Evolutionary conservation across 192 early-diverging fungal genomes (phyloP).

Genomic region (Spizellomyces punctatus): DNA sequence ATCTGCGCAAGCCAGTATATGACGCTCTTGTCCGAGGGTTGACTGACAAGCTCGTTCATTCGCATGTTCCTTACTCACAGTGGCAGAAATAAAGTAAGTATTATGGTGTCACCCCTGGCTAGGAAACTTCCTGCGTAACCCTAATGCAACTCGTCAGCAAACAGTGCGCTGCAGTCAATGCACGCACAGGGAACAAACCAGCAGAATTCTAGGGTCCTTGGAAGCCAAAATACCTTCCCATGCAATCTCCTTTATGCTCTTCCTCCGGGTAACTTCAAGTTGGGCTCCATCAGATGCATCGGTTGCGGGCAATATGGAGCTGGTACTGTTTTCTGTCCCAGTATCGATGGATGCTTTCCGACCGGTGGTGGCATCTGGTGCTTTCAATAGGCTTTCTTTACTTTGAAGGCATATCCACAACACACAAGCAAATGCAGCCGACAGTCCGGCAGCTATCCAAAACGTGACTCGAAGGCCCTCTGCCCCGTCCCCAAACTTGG

Average conservation of each 20-base stretch:
- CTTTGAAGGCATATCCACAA: slow-evolving; percentile 32
- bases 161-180: neutral
- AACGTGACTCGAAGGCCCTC: slow-evolving; percentile 43
- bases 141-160: neutral
- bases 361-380: neutral
- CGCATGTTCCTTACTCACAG: slow-evolving; percentile 52
- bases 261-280: neutral
- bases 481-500: slow-evolving; percentile 31
- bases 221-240: slow-evolving; percentile 64
- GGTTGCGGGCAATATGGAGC: neutral
- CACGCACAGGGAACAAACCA: slow-evolving; percentile 20
- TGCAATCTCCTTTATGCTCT: slow-evolving; percentile 25
- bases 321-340: neutral
- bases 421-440: slow-evolving; percentile 44
- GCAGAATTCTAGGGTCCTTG: slow-evolving; percentile 56
- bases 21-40: neutral
- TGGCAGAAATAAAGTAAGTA: slow-evolving; percentile 68
- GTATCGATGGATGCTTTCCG: neutral
- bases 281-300: neutral
- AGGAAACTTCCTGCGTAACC: slow-evolving; percentile 70
- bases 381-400: neutral
- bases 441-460: slow-evolving; percentile 38
- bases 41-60: neutral
- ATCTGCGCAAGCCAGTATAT: too few species aligned
- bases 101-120: slow-evolving; percentile 72